These are phyloP conservation scores for Kuraishia floccosa DNA, from an alignment of 805 yeast genomes.

Conservation along the genomic window DNA sequence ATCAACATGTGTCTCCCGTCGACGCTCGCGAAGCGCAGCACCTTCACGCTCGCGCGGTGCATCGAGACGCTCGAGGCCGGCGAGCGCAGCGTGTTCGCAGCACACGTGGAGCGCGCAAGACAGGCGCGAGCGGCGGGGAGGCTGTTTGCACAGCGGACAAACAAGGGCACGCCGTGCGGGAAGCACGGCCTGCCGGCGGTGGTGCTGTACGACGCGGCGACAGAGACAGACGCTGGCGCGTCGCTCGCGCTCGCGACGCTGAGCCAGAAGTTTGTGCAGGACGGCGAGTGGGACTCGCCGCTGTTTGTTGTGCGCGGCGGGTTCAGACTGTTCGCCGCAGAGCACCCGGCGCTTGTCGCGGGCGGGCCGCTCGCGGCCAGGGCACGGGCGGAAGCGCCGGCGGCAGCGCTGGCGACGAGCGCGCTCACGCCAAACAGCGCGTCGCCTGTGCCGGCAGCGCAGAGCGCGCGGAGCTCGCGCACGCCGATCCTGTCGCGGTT, in stretches of 20 bases:
- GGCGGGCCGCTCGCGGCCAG: conserved; percentile 6
- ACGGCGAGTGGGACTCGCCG: conserved; percentile 24
- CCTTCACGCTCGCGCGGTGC: conserved; percentile 55
- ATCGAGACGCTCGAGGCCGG: conserved; percentile 44
- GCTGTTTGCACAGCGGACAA: background rate
- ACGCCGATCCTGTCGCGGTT: conserved; percentile 34
- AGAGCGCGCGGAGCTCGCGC: conserved; percentile 6
- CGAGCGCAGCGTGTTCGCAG: conserved; percentile 32
- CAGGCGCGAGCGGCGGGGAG: background rate
- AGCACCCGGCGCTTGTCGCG: conserved; percentile 15
- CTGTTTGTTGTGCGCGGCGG: conserved; percentile 31
- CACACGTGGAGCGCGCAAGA: conserved; percentile 17
- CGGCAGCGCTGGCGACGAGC: conserved; percentile 6
- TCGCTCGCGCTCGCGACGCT: conserved; percentile 31
- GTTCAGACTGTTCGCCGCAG: conserved; percentile 21
- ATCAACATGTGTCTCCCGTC: conserved; percentile 81
- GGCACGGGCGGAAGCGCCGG: conserved; percentile 1
- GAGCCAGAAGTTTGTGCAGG: conserved; percentile 32
- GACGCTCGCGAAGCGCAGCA: conserved; percentile 69
- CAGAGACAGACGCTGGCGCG: conserved; percentile 17
- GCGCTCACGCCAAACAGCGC: conserved; percentile 7
- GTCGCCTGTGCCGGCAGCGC: conserved; percentile 8
- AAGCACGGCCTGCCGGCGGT: conserved; percentile 25
- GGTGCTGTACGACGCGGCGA: conserved; percentile 38
- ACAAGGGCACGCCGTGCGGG: conserved; percentile 11